Evolutionary conservation across 371 early-diverging fungal genomes (phyloP).

Genomic region (Gilbertella persicaria): DNA sequence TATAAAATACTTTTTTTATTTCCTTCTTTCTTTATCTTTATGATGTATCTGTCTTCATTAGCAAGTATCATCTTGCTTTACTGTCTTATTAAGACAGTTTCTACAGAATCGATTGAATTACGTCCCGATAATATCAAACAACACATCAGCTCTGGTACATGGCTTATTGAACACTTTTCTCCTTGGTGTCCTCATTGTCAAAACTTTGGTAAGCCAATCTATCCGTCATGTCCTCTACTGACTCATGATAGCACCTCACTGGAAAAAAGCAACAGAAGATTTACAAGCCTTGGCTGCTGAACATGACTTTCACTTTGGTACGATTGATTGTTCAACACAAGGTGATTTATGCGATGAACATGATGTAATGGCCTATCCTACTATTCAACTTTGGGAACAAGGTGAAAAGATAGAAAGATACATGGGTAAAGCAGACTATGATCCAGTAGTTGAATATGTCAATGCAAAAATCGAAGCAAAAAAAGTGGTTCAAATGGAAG

Average conservation of each 20-base stretch:
- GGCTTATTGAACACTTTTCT: constrained; percentile 44
- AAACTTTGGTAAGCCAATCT: constrained; percentile 32
- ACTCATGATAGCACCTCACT: constrained; percentile 47
- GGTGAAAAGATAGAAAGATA: constrained; percentile 60
- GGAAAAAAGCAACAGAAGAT: constrained; percentile 47
- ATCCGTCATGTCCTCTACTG: not conserved
- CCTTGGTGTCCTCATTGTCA: constrained; percentile 40
- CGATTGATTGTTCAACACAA: constrained; percentile 77
- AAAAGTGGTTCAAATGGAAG: not conserved
- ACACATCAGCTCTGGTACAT: constrained; percentile 21
- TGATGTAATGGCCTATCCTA: constrained; percentile 59
- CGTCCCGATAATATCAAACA: constrained; percentile 12
- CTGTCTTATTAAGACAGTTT: constrained; percentile 1
- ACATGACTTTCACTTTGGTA: constrained; percentile 66
- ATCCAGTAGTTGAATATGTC: constrained; percentile 25
- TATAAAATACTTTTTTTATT: not conserved
- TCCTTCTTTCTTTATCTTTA: constrained; percentile 1
- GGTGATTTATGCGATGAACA: constrained; percentile 70
- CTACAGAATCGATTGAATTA: constrained; percentile 22
- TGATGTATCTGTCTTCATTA: constrained; percentile 6
- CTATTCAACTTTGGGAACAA: constrained; percentile 63
- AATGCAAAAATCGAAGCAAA: constrained; percentile 15
- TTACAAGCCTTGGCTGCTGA: constrained; percentile 25
- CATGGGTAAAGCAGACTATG: constrained; percentile 18
- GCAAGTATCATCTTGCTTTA: not conserved